Conservation (phyloP, 2,329 filamentous ascomycete genomes). For the Beauveria asiatica region DNA sequence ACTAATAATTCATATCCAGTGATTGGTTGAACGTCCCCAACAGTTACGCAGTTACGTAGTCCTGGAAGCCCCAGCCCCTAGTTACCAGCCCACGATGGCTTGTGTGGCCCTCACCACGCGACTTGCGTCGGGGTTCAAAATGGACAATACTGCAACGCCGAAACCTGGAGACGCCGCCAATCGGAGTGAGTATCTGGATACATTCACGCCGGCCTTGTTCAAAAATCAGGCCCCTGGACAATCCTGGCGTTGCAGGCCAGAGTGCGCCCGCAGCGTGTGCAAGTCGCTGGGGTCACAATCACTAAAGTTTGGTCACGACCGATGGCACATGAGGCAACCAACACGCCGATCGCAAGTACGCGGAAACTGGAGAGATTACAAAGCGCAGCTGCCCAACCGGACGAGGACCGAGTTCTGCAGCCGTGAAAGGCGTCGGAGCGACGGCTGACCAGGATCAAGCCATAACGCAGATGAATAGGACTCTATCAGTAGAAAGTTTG, state of each 20-base stretch:
- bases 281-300: conserved; percentile 20
- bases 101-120: conserved; percentile 23
- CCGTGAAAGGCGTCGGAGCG: conserved; percentile 13
- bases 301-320: conserved; percentile 19
- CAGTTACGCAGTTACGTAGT: conserved; percentile 10
- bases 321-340: conserved; percentile 26
- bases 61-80: conserved; percentile 17
- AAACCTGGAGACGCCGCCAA: conserved; percentile 24
- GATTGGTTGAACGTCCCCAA: neutral
- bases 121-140: conserved; percentile 22
- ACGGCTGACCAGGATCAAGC: conserved; percentile 12
- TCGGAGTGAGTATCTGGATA: conserved; percentile 15
- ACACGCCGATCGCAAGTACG: conserved; percentile 22
- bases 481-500: too few species aligned
- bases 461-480: too few species aligned
- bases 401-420: conserved; percentile 19
- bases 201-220: too few species aligned
- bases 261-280: conserved; percentile 25
- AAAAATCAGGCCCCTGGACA: too few species aligned
- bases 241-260: conserved; percentile 16
- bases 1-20: too few species aligned
- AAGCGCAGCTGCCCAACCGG: conserved; percentile 20
- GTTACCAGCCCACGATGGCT: conserved; percentile 18
- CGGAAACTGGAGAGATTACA: conserved; percentile 21
- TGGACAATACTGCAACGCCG: conserved; percentile 24